Evolutionary conservation across 192 early-diverging fungal genomes (phyloP).

Genomic region (Geranomyces variabilis): DNA sequence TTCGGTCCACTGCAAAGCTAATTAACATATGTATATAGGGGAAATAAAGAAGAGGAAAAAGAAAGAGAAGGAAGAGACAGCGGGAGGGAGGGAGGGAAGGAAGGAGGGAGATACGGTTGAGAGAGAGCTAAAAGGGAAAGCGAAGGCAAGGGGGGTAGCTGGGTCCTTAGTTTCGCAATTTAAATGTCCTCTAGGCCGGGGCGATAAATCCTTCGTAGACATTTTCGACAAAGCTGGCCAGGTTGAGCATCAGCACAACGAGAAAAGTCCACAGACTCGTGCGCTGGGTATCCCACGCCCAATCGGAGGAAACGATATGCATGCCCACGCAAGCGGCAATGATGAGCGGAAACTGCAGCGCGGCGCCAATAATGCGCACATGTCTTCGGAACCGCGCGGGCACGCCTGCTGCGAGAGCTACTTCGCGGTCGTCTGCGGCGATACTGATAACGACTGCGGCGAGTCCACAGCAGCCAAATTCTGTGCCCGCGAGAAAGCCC

Average conservation of each 20-base stretch:
- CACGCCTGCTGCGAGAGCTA: conserved; percentile 30
- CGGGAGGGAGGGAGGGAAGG: no score
- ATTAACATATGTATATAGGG: no score
- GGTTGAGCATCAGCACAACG: conserved; percentile 45
- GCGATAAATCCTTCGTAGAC: conserved; percentile 42
- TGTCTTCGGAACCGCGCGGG: conserved; percentile 37
- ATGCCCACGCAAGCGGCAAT: conserved; percentile 41
- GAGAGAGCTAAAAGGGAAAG: no score
- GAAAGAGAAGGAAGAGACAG: no score
- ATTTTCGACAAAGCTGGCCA: conserved; percentile 51
- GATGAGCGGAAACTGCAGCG: conserved; percentile 48
- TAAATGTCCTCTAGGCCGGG: no score
- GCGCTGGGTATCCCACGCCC: conserved; percentile 32
- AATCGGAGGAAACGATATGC: conserved; percentile 38
- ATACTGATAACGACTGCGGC: conserved; percentile 49
- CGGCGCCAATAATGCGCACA: conserved; percentile 40
- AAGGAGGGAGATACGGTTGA: no score
- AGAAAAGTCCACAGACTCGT: conserved; percentile 45
- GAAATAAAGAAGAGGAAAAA: no score
- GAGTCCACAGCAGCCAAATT: conserved; percentile 55
- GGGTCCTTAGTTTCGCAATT: no score
- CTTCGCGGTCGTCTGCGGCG: conserved; percentile 44
- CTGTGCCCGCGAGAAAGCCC: conserved; percentile 53
- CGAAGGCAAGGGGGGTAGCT: no score
- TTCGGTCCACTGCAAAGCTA: no score